phyloP scores from a whole-genome alignment of 139 green algal species.

The Chloropicon primus region DNA sequence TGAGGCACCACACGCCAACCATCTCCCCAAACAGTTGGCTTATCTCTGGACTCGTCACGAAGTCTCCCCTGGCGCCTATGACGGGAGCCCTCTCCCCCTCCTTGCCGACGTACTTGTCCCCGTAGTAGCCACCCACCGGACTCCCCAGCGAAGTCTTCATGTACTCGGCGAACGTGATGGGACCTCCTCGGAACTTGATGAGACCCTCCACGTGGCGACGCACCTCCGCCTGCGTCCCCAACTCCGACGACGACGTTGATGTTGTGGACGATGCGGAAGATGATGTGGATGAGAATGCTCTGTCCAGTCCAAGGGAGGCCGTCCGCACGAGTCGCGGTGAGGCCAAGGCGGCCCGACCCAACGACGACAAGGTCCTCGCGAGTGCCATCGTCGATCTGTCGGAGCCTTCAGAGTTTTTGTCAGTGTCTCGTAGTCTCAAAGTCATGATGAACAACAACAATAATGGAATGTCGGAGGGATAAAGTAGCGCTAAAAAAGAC shows the following conservation, averaged over 20 bases:
- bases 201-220: neutral
- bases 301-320: neutral
- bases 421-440: too few species aligned
- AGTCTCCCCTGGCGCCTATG: slow-evolving; percentile 81
- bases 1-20: slow-evolving; percentile 74
- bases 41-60: slow-evolving; percentile 92
- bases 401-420: too few species aligned
- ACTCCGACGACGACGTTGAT: too few species aligned
- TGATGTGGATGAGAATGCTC: neutral
- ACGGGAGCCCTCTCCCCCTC: slow-evolving; percentile 24
- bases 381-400: too few species aligned
- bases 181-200: slow-evolving; percentile 76
- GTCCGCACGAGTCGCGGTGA: too few species aligned
- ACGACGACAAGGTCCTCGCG: too few species aligned
- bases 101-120: neutral
- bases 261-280: too few species aligned
- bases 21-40: slow-evolving; percentile 97
- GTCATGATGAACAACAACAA: too few species aligned
- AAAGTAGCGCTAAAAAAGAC: neutral
- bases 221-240: neutral
- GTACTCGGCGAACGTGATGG: slow-evolving; percentile 79
- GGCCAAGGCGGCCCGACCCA: too few species aligned
- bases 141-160: slow-evolving; percentile 51
- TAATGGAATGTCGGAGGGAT: neutral
- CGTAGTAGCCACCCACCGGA: slow-evolving; percentile 20